Evolutionary conservation across 2,329 filamentous ascomycete genomes (phyloP), one percentile per base, ranked within the genome.

Genomic region (Amylocarpus encephaloides): DNA sequence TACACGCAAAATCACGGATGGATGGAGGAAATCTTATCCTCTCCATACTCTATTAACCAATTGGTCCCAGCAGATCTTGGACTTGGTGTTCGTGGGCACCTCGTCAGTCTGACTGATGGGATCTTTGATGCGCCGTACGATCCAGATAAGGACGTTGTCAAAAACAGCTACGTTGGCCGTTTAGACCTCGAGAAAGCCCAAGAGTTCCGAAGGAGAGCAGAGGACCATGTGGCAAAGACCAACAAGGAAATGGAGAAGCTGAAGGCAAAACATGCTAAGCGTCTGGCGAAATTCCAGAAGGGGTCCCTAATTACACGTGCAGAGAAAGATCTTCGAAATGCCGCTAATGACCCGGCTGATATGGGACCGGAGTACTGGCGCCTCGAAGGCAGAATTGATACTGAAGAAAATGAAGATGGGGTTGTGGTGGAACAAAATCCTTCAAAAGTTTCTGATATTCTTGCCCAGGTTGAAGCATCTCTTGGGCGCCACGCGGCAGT

Each of bases 1-100:
- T 98, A 96, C 67, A 85, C 85, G 66, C 90, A 96, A 65, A 94
- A 98, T 62, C 92, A 98, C 63, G 89, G 95, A 67, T 97, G 92
- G 93, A 95, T 98, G 88, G 93, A 97, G 64, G 92, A 98, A 69
- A 84, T 98, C 26, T 79, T 97, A 48, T 88, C 87, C 1, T 97
- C 92, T 1, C 89, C 91, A 0, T 96, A 95, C 65, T 78, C 86
- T 19, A 86, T 92, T 54, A 79, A 79, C 44, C 88, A 94, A 65
- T 95, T 98, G 51, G 81, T 85, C 7, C 90, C 92, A 0, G 82
- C 90, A 2, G 91, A 95, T 65, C 79, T 97, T 32, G 90, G 90
- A 1, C 73, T 97, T 9, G 93, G 93, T 3, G 77, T 86, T 45
- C 87, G 84, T 68, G 93, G 93, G 34, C 86, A 91, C 67, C 75